These are phyloP conservation scores for Lactarius deliciosus DNA, from an alignment of 768 basidiomycete genomes.

Conservation along the genomic window DNA sequence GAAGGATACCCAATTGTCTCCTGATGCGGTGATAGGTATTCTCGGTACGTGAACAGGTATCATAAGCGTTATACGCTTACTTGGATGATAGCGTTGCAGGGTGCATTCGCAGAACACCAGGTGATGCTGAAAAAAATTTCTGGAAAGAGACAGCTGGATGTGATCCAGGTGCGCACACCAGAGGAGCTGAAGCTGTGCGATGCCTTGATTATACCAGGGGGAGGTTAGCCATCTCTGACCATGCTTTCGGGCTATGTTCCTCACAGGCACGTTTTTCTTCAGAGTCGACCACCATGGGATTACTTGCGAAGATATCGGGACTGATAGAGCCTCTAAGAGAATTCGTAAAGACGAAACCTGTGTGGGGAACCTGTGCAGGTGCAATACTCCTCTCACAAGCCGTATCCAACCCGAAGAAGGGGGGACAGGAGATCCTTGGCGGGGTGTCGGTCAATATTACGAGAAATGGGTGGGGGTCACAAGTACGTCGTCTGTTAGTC, in stretches of 20 bases:
- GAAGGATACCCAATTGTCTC: constrained; percentile 18
- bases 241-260: neutral
- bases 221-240: constrained; percentile 46
- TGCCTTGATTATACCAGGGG: constrained; percentile 91
- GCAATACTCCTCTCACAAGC: constrained; percentile 82
- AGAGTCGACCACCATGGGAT: constrained; percentile 93
- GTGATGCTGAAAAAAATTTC: constrained; percentile 59
- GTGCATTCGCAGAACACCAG: constrained; percentile 89
- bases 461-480: constrained; percentile 93
- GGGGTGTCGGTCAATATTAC: constrained; percentile 78
- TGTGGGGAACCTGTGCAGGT: constrained; percentile 97
- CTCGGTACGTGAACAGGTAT: constrained; percentile 21
- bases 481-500: constrained; percentile 48
- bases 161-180: constrained; percentile 65
- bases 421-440: constrained; percentile 83
- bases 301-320: constrained; percentile 69
- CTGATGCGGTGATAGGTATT: constrained; percentile 27
- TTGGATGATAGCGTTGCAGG: constrained; percentile 72
- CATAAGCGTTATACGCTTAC: neutral
- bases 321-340: constrained; percentile 76
- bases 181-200: constrained; percentile 76
- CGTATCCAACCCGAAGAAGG: constrained; percentile 76
- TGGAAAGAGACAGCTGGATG: constrained; percentile 44
- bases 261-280: neutral
- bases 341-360: constrained; percentile 69